These are phyloP conservation scores for Ophidiomyces ophidiicola DNA, from an alignment of 2,329 filamentous ascomycete genomes.

Conservation along the genomic window DNA sequence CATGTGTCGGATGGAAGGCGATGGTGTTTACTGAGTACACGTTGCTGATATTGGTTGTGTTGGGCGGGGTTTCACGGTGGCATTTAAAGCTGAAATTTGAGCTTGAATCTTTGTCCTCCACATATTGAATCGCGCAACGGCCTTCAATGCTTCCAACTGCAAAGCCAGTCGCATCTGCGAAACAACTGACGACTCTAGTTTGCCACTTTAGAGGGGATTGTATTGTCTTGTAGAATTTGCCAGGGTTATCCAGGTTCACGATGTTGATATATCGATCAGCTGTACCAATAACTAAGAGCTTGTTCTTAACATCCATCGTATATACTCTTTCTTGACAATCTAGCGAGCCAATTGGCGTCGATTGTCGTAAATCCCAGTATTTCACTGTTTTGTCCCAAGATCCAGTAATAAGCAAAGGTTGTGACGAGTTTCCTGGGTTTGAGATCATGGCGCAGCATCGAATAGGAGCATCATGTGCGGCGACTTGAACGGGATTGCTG, in stretches of 20 bases:
- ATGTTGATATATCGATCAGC: constrained; percentile 96
- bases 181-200: constrained; percentile 88
- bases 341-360: constrained; percentile 35
- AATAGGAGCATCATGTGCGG: constrained; percentile 74
- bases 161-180: constrained; percentile 80
- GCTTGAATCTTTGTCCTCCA: constrained; percentile 84
- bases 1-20: constrained; percentile 90
- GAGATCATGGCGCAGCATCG: constrained; percentile 68
- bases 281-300: constrained; percentile 80
- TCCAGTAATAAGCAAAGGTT: constrained; percentile 78
- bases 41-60: constrained; percentile 58
- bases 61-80: constrained; percentile 66
- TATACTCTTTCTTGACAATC: constrained; percentile 51
- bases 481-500: constrained; percentile 54
- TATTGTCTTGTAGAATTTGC: constrained; percentile 88
- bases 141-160: constrained; percentile 95
- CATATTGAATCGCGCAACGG: constrained; percentile 93
- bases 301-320: constrained; percentile 79
- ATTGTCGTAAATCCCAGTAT: constrained; percentile 45
- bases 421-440: constrained; percentile 36
- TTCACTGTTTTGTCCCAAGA: constrained; percentile 48
- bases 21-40: constrained; percentile 96
- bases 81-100: constrained; percentile 99
- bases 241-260: constrained; percentile 76
- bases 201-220: constrained; percentile 98